These are phyloP conservation scores for Penicillium manginii DNA, from an alignment of 495 filamentous ascomycete genomes.

Conservation along the genomic window DNA sequence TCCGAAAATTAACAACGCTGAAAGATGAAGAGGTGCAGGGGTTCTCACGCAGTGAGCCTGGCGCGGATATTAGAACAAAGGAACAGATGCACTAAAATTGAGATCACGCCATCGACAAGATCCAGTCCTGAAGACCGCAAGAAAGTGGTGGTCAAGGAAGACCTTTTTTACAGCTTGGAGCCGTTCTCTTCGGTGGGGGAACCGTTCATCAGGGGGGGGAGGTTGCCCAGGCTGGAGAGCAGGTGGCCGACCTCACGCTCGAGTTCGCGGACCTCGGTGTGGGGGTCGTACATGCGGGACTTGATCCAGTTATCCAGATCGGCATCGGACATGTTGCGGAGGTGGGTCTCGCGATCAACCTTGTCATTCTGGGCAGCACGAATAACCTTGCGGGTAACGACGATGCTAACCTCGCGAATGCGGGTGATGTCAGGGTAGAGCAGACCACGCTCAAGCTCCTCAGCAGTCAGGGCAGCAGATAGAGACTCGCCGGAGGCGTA, in stretches of 20 bases:
- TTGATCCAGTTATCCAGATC: slow-evolving; percentile 81
- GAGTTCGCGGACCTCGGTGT: slow-evolving; percentile 61
- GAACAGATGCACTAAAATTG: slow-evolving; percentile 1
- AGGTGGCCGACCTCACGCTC: slow-evolving; percentile 56
- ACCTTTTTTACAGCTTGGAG: slow-evolving; percentile 45
- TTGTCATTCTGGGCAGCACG: slow-evolving; percentile 81
- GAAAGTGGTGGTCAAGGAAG: not conserved
- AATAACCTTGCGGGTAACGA: slow-evolving; percentile 91
- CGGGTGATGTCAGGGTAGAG: slow-evolving; percentile 94
- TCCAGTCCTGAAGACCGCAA: not conserved
- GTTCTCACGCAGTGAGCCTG: slow-evolving; percentile 25
- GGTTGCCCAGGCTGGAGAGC: slow-evolving; percentile 45
- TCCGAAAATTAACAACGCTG: slow-evolving; percentile 2
- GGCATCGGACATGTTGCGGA: slow-evolving; percentile 73
- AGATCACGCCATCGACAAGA: slow-evolving; percentile 6
- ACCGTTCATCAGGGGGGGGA: slow-evolving; percentile 33
- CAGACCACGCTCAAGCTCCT: slow-evolving; percentile 78
- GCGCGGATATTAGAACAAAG: slow-evolving; percentile 16
- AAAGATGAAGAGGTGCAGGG: slow-evolving; percentile 4
- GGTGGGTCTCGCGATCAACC: slow-evolving; percentile 75
- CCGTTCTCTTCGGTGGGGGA: slow-evolving; percentile 43
- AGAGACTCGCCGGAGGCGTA: slow-evolving; percentile 89
- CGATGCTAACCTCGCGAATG: slow-evolving; percentile 85
- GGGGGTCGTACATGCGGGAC: slow-evolving; percentile 80
- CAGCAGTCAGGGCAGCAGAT: slow-evolving; percentile 72